Conservation (phyloP, 257 asterid species). For the Jasminum sambac region DNA sequence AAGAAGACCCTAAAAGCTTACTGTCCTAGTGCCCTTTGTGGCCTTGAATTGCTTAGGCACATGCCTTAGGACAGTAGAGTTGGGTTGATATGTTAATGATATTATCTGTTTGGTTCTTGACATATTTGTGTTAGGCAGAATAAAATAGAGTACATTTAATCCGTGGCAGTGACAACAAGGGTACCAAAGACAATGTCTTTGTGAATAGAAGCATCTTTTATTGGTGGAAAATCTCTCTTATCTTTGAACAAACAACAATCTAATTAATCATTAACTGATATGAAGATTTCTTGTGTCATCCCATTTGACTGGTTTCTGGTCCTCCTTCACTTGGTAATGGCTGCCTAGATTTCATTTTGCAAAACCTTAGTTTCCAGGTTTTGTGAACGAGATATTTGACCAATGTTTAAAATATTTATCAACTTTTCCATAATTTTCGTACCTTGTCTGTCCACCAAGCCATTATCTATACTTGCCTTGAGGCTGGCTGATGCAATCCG, state of each 20-base stretch:
- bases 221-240: background rate
- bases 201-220: background rate
- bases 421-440: background rate
- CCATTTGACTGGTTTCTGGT: background rate
- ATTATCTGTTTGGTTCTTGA: background rate
- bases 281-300: background rate
- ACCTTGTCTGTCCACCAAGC: background rate
- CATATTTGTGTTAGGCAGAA: background rate
- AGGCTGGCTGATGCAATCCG: background rate
- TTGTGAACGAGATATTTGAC: background rate
- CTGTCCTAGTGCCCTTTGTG: background rate
- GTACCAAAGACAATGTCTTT: background rate
- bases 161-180: constrained; percentile 1
- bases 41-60: background rate
- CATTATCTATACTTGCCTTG: background rate
- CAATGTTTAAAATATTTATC: background rate
- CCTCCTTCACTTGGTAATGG: background rate
- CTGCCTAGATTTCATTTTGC: background rate
- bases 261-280: background rate
- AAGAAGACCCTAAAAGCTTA: background rate
- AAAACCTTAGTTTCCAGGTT: background rate
- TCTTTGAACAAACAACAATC: background rate
- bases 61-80: background rate
- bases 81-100: background rate
- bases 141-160: background rate